Conservation (phyloP, 2,329 filamentous ascomycete species). For the Alternaria ethzedia region DNA sequence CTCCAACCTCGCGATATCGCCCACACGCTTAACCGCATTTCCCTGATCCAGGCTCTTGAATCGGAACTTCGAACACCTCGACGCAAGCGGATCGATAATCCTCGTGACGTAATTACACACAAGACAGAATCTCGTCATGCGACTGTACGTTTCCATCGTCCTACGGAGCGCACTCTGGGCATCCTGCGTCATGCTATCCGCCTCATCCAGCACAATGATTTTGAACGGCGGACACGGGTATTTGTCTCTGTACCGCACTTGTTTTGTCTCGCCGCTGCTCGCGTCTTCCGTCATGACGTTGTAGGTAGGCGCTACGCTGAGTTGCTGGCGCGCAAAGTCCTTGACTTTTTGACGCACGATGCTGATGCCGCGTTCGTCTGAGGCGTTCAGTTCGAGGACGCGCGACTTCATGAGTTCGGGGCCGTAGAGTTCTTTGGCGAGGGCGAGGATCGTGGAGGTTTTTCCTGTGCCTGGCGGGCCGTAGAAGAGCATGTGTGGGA, state of each 20-base stretch:
- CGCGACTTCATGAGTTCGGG: conserved; percentile 90
- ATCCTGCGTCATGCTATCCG: conserved; percentile 98
- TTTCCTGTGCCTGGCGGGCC: conserved; percentile 97
- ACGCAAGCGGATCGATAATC: conserved; percentile 95
- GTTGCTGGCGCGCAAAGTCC: conserved; percentile 93
- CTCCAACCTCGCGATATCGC: conserved; percentile 82
- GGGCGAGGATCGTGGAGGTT: conserved; percentile 94
- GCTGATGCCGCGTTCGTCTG: conserved; percentile 95
- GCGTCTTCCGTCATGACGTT: conserved; percentile 63
- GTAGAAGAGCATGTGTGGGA: conserved; percentile 99
- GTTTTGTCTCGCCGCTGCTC: conserved; percentile 30
- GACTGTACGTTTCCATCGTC: conserved; percentile 98
- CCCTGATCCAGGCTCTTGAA: conserved; percentile 94
- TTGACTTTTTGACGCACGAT: conserved; percentile 99
- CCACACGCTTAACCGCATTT: conserved; percentile 79
- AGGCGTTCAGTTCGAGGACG: conserved; percentile 98
- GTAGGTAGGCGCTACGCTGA: conserved; percentile 76
- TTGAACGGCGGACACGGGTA: conserved; percentile 98
- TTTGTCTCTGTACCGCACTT: conserved; percentile 60
- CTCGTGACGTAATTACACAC: conserved; percentile 99
- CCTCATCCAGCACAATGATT: conserved; percentile 97
- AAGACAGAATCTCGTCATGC: conserved; percentile 95
- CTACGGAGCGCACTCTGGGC: conserved; percentile 89
- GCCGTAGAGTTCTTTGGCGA: conserved; percentile 96
- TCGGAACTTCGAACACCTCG: conserved; percentile 92